Base-by-base conservation (phyloP, 352 stramenopile species). In the Phytophthora chlamydospora region DNA sequence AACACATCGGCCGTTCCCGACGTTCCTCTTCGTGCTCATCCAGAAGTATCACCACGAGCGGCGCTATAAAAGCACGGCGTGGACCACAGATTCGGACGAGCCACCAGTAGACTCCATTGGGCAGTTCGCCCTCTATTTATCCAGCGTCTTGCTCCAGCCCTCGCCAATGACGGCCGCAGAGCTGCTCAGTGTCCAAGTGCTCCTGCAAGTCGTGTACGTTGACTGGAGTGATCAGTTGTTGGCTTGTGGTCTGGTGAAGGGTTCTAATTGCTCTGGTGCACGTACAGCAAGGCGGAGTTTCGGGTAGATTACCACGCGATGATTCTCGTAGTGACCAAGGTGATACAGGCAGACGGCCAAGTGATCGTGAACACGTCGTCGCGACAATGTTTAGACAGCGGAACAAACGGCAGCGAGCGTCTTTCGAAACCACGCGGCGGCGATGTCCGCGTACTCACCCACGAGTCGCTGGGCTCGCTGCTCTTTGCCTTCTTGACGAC, bases 131-230 rank as follows among this genome's bases (percentile, higher is more conserved):
- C 68, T 92, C 43, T 95, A 90, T 80, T 76, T 95, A 69, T 84
- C 84, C 12, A 72, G 66, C 36, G 62, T 81, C 4, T 52, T 95
- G 14, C 67, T 90, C 14, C 68, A 90, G 34, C 65, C 70, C 1
- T 44, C 72, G 24, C 73, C 86, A 0, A 82, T 92, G 54, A 90
- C 83, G 11, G 56, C 71, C 29, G 56, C 64, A 16, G 80, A 95
- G 65, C 62, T 95, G n/a, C 60, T 76, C 32, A 87, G 76, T 49
- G 74, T 91, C 35, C 75, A 91, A 71, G 75, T 90, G 36, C 65
- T 95, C 29, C 73, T 95, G 29, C 86, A 95, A 88, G 71, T 95
- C 34, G 38, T 95, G 86, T 95, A 89, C 58, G 86, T 89, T 17
- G 14, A 51, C 34, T 32, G 32, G 6, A n/a, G 12, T 27, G 5